Evolutionary conservation across 768 basidiomycete genomes (phyloP), one percentile per base, ranked within the genome.

Genomic region (Hortiboletus campestris): DNA sequence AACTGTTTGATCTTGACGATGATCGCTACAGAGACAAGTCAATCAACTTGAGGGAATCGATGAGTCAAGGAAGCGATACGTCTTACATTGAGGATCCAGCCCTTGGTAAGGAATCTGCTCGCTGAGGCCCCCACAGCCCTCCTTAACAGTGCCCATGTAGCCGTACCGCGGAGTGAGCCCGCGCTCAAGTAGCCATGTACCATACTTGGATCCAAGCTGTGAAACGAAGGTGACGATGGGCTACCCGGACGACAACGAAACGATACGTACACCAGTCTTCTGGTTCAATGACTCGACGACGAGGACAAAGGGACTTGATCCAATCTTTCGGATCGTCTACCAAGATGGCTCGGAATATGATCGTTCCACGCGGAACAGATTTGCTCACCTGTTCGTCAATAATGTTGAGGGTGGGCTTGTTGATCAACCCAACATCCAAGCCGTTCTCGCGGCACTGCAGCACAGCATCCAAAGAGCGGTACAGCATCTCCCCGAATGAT

Each of bases 211-310:
- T 40, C 89, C 90, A 64, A 92, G 86, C 77, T 81, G 34, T 14
- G 22, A 6, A 20, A 17, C 7, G 11, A 51, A 1, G 19, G n/a
- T 48, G 39, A 55, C 13, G 7, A 40, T 3, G 11, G 2, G 34
- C 17, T 12, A 46, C 34, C 11, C 6, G 11, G 22, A 2, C 2
- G 17, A 47, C 34, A 40, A 31, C 12, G 20, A 9, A 25, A 38
- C n/a, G 44, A 28, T 10, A 69, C 76, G 49, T 67, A 80, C 76
- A n/a, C 91, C 92, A 9, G 91, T 94, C 84, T 91, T 92, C 74
- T 88, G 88, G 76, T 90, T 94, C 53, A 89, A 78, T 17, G 89
- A 88, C 75, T 94, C 92, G 16, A 88, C 90, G 39, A 94, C 84
- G 31, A 94, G 80, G 29, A 94, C 90, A 71, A 93, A 93, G 19